A percentile compares a stretch with the other conserved stretches of the same genome.
These are phyloP conservation scores for Bipolaris zeicola DNA, from an alignment of 2,329 filamentous ascomycete species.

Conservation along the genomic window DNA sequence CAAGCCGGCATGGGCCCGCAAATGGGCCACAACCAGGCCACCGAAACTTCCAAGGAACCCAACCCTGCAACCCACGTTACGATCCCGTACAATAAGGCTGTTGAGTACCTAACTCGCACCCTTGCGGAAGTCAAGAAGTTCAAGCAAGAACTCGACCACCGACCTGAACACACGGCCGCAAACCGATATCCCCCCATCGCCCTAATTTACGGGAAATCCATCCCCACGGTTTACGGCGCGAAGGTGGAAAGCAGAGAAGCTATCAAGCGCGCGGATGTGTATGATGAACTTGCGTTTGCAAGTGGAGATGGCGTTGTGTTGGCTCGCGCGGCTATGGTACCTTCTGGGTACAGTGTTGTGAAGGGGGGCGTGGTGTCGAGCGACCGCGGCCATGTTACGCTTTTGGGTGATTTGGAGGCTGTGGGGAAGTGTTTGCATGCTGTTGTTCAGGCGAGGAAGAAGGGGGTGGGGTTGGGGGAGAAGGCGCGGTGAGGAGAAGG, in stretches of 20 bases:
- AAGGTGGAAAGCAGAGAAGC: slow-evolving; percentile 73
- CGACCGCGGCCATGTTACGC: slow-evolving; percentile 83
- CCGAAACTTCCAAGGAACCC: slow-evolving; percentile 27
- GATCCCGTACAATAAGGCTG: slow-evolving; percentile 60
- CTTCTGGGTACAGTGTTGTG: slow-evolving; percentile 75
- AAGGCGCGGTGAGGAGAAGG: neutral
- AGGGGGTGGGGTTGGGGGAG: slow-evolving; percentile 71
- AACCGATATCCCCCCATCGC: slow-evolving; percentile 83
- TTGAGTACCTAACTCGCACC: slow-evolving; percentile 75
- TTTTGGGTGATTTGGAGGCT: slow-evolving; percentile 82
- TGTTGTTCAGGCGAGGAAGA: slow-evolving; percentile 68
- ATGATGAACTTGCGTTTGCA: slow-evolving; percentile 85
- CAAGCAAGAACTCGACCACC: slow-evolving; percentile 73
- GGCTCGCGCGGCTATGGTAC: slow-evolving; percentile 83
- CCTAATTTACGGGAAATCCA: slow-evolving; percentile 84
- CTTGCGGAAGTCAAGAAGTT: slow-evolving; percentile 74
- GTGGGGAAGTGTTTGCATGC: slow-evolving; percentile 76
- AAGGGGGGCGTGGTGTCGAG: slow-evolving; percentile 76
- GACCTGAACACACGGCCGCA: slow-evolving; percentile 60
- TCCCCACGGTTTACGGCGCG: slow-evolving; percentile 83
- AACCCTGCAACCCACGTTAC: slow-evolving; percentile 53
- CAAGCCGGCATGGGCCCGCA: slow-evolving; percentile 54
- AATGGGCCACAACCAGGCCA: slow-evolving; percentile 49
- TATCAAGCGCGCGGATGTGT: slow-evolving; percentile 77
- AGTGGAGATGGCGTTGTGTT: slow-evolving; percentile 89